Percentiles rank a stretch among this genome's conserved stretches.
phyloP scores from a whole-genome alignment of 2,329 filamentous ascomycete genomes.

The Grosmannia serpens region DNA sequence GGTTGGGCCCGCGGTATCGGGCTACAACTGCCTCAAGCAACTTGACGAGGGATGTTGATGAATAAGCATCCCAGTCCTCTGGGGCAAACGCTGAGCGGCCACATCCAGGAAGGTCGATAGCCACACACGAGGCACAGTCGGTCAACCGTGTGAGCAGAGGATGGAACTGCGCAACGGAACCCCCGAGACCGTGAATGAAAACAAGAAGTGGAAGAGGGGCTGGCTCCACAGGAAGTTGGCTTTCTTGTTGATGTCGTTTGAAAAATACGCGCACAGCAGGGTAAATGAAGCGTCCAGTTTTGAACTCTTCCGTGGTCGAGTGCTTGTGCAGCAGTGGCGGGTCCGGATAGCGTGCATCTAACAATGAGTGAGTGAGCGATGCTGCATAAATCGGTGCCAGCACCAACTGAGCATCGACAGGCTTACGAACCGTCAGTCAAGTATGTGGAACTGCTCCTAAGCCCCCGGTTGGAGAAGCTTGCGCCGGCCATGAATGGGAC shows the following conservation, averaged over 20 bases:
- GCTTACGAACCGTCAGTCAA: neutral
- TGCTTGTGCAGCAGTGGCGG: slow-evolving; percentile 71
- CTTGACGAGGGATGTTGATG: slow-evolving; percentile 60
- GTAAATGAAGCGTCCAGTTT: slow-evolving; percentile 61
- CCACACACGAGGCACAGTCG: slow-evolving; percentile 73
- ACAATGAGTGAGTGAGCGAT: neutral
- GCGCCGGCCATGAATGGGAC: neutral
- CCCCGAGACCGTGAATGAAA: slow-evolving; percentile 88
- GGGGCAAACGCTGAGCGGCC: slow-evolving; percentile 68
- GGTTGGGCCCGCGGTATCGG: slow-evolving; percentile 56
- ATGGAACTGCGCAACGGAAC: slow-evolving; percentile 79
- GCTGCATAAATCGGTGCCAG: neutral
- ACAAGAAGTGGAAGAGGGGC: slow-evolving; percentile 72
- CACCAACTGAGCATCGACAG: neutral
- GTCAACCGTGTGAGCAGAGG: slow-evolving; percentile 69
- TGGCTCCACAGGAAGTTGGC: slow-evolving; percentile 64
- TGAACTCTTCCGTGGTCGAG: slow-evolving; percentile 59
- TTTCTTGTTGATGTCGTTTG: slow-evolving; percentile 68
- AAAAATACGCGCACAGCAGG: slow-evolving; percentile 72
- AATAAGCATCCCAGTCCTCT: slow-evolving; percentile 66
- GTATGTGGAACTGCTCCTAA: neutral
- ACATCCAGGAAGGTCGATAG: slow-evolving; percentile 84
- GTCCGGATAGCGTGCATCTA: slow-evolving; percentile 33
- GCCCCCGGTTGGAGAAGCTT: neutral
- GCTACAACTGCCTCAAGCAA: slow-evolving; percentile 66